Evolutionary conservation across 441 rosid genomes (phyloP), one percentile per base, ranked within the genome.

Genomic region (Arabidopsis hybrid): DNA sequence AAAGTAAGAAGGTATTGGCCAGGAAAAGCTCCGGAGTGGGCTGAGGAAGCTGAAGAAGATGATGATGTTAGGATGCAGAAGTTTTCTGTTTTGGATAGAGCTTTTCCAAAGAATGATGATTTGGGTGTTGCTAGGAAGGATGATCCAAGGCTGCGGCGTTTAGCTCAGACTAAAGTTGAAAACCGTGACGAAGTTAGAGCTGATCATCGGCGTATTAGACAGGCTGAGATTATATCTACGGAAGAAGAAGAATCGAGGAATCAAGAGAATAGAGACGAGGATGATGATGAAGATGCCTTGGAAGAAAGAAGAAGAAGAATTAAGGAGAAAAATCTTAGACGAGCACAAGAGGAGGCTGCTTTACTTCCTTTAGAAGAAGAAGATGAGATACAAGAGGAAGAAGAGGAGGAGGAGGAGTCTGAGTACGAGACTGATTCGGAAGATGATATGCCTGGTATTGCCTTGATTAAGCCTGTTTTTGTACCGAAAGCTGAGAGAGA

Each of bases 381-480:
- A 77, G 96, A 92, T 53, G 94, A 85, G 69, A 65, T 56, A 35
- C 82, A 77, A 63, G 90, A 78, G 17, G 88, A 85, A 53, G 97
- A 88, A 39, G 97, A 88, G 53, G 97, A 90, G 39, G 94, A 88
- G 46, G 93, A 88, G 65, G 89, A 86, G 56, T 89, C 94, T 0
- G 98, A 93, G 84, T 91, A 90, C 34, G 98, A 93, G 88, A 93
- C 98, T 11, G 96, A 90, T 76, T 91, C 93, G 0, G 97, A 91
- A 57, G 97, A 91, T 26, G 97, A 87, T 16, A 81, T 67, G 74
- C 81, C 63, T 0, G 95, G 93, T 26, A 78, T 88, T 21, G 80
- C 93, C 8, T 85, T 93, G 98, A 79, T 88, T 74, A 93, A 93
- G 82, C 96, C 97, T 10, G 85, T 91, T 8, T 91, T 85, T 80